Evolutionary conservation across 2,329 filamentous ascomycete species (phyloP).

Genomic region (Aspergillus piperis): DNA sequence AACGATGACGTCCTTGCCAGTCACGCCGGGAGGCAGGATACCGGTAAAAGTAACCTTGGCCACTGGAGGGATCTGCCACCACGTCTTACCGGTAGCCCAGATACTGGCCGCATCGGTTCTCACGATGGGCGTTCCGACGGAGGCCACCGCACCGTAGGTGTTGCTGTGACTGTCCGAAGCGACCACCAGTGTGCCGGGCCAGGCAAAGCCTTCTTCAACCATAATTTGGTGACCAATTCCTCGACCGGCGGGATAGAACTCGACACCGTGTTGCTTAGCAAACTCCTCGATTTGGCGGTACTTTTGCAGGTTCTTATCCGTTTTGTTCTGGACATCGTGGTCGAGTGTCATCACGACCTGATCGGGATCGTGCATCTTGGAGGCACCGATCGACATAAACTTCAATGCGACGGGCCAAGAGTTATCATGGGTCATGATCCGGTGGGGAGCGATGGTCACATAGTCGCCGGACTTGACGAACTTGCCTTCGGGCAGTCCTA

Average conservation of each 20-base stretch:
- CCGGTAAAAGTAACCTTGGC: slow-evolving; percentile 79
- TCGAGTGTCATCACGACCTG: slow-evolving; percentile 85
- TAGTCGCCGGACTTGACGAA: slow-evolving; percentile 79
- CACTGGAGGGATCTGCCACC: slow-evolving; percentile 86
- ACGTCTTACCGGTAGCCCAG: slow-evolving; percentile 79
- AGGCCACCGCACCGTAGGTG: slow-evolving; percentile 79
- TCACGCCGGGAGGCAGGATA: slow-evolving; percentile 73
- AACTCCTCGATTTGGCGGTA: slow-evolving; percentile 81
- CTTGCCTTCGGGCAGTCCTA: slow-evolving; percentile 75
- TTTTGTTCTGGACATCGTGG: slow-evolving; percentile 86
- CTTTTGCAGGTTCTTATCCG: slow-evolving; percentile 76
- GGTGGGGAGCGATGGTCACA: slow-evolving; percentile 70
- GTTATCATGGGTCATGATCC: slow-evolving; percentile 87
- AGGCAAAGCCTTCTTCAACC: slow-evolving; percentile 79
- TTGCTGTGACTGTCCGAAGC: slow-evolving; percentile 72
- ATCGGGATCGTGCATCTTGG: slow-evolving; percentile 67
- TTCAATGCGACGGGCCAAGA: slow-evolving; percentile 74
- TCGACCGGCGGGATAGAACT: slow-evolving; percentile 73
- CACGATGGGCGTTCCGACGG: slow-evolving; percentile 78
- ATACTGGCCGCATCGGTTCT: slow-evolving; percentile 84
- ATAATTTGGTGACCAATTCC: slow-evolving; percentile 81
- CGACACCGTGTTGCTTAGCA: slow-evolving; percentile 72
- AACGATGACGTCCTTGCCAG: slow-evolving; percentile 92
- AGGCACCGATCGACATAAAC: slow-evolving; percentile 80
- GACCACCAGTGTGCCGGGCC: slow-evolving; percentile 82